A percentile compares a stretch with the other conserved stretches of the same genome.
Evolutionary conservation across 306 rosid genomes (phyloP).

Genomic region (Myrica gale): DNA sequence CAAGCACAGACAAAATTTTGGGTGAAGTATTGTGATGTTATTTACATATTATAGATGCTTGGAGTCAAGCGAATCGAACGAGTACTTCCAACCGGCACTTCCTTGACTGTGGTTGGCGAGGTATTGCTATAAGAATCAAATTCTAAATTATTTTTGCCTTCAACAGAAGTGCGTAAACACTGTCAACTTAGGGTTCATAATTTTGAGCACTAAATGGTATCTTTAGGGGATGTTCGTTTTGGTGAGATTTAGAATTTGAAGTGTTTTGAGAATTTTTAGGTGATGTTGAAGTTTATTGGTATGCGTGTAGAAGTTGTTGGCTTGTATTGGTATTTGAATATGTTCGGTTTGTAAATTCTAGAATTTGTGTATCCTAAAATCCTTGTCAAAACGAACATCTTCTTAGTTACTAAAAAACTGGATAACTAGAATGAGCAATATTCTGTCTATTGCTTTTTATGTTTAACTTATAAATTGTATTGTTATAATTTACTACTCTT

Average conservation of each 20-base stretch:
- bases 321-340: too few species aligned
- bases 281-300: too few species aligned
- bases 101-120: conserved; percentile 98
- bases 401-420: neutral
- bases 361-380: too few species aligned
- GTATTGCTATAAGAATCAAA: conserved; percentile 31
- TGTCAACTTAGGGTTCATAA: neutral
- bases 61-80: conserved; percentile 94
- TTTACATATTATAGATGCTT: conserved; percentile 62
- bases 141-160: neutral
- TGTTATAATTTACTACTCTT: neutral
- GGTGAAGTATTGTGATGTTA: conserved; percentile 16
- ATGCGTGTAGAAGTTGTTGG: too few species aligned
- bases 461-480: too few species aligned
- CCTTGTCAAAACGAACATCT: too few species aligned
- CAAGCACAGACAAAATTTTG: neutral
- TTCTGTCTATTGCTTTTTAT: neutral
- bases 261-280: too few species aligned
- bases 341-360: too few species aligned
- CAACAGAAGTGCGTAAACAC: neutral
- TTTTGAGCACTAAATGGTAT: neutral
- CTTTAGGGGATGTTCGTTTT: too few species aligned
- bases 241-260: too few species aligned
- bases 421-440: neutral
- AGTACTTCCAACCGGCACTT: conserved; percentile 90